A percentile compares a stretch with the other conserved stretches of the same genome.
These are phyloP conservation scores for Allium sativum DNA, from an alignment of 106 monocot species.

Conservation along the genomic window DNA sequence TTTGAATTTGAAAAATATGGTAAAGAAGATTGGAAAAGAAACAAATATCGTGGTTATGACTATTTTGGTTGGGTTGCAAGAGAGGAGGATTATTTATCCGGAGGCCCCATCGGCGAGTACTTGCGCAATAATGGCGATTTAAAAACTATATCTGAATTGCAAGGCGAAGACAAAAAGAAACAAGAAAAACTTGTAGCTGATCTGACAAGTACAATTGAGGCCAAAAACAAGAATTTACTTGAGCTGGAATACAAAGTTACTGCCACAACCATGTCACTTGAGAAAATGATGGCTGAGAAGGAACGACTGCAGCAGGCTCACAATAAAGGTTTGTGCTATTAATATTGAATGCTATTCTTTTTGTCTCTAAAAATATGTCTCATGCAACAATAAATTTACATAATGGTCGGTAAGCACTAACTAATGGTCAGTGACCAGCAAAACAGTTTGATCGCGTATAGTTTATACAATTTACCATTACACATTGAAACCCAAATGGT, in stretches of 20 bases:
- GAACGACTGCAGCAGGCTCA: conserved; percentile 14
- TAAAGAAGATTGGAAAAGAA: conserved; percentile 42
- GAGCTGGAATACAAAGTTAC: conserved; percentile 32
- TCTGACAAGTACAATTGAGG: conserved; percentile 32
- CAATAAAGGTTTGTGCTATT: conserved; percentile 34
- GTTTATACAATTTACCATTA: too few species aligned
- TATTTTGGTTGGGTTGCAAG: conserved; percentile 72
- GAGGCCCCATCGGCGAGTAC: conserved; percentile 29
- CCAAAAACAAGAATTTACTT: conserved; percentile 19
- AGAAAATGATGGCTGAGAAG: conserved; percentile 32
- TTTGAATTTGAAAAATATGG: conserved; percentile 39
- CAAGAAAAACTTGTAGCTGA: conserved; percentile 36
- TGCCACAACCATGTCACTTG: conserved; percentile 14
- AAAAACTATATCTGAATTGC: conserved; percentile 41
- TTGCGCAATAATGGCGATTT: conserved; percentile 53
- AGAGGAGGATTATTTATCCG: conserved; percentile 39
- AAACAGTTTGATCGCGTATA: too few species aligned
- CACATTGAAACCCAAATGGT: too few species aligned
- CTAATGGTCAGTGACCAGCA: too few species aligned
- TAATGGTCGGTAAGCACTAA: too few species aligned
- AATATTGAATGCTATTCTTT: neutral
- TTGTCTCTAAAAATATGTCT: neutral
- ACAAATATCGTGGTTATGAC: conserved; percentile 1
- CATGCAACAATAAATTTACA: too few species aligned
- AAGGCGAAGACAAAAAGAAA: conserved; percentile 29